phyloP scores from a whole-genome alignment of 257 asterid genomes.

The Jaltomata sinuosa region DNA sequence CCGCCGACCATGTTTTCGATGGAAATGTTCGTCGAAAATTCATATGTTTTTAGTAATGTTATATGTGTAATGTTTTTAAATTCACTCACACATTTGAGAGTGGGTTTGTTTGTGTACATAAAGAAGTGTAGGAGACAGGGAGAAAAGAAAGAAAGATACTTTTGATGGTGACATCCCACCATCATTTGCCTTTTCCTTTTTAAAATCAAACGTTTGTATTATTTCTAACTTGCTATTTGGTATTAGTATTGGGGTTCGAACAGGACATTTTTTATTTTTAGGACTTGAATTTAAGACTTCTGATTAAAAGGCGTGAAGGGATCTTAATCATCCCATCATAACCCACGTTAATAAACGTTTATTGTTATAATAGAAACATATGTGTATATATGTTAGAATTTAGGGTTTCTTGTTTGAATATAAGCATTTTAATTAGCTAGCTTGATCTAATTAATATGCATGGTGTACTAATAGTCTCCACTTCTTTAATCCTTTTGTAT shows the following conservation, averaged over 20 bases:
- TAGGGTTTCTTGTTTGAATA: background rate
- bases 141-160: constrained; percentile 1
- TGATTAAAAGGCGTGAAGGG: background rate
- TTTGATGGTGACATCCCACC: constrained; percentile 10
- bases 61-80: background rate
- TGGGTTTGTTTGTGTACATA: background rate
- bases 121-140: background rate
- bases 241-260: background rate
- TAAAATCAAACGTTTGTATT: background rate
- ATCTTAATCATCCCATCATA: background rate
- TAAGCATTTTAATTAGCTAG: background rate
- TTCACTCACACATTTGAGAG: background rate
- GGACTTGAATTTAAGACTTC: background rate
- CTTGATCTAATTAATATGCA: background rate
- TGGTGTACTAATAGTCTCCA: background rate
- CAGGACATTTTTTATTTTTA: background rate
- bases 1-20: too few species aligned
- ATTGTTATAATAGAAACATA: background rate
- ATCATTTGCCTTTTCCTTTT: background rate
- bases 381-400: background rate
- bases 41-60: background rate
- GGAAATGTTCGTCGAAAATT: background rate
- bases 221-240: background rate
- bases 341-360: background rate
- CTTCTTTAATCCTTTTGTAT: background rate